These are phyloP conservation scores for Malassezia sympodialis DNA, from an alignment of 1,284 basidiomycete genomes.

Conservation along the genomic window DNA sequence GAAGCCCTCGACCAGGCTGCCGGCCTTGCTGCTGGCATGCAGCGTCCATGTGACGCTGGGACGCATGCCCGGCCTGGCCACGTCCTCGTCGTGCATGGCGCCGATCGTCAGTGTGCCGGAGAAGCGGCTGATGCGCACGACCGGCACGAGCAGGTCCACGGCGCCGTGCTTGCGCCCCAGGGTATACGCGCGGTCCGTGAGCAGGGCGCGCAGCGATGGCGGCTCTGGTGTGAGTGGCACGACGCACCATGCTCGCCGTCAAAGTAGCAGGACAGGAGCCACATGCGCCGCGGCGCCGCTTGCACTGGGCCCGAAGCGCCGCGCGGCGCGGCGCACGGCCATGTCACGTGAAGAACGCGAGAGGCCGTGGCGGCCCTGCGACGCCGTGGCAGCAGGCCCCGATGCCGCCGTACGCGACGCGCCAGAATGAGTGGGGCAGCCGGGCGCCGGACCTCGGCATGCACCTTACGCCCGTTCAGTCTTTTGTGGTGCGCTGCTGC, in stretches of 20 bases:
- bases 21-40: slow-evolving; percentile 11
- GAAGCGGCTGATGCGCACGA: slow-evolving; percentile 11
- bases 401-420: not conserved
- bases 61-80: not conserved
- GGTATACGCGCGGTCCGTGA: not conserved
- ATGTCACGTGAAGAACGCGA: not conserved
- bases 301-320: not conserved
- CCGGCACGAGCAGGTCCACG: slow-evolving; percentile 9
- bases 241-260: slow-evolving; percentile 11
- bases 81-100: not conserved
- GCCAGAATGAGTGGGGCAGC: slow-evolving; percentile 34
- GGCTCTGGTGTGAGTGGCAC: not conserved
- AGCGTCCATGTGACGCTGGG: slow-evolving; percentile 10
- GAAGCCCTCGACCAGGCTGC: not conserved
- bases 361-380: not conserved
- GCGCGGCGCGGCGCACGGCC: not conserved
- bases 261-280: slow-evolving; percentile 2
- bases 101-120: slow-evolving; percentile 7
- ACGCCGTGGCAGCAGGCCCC: not conserved
- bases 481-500: slow-evolving; percentile 61
- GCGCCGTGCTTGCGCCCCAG: slow-evolving; percentile 12
- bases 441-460: slow-evolving; percentile 32
- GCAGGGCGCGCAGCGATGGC: slow-evolving; percentile 1
- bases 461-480: slow-evolving; percentile 25
- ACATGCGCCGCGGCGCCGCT: not conserved